These are phyloP conservation scores for Kuraishia piskuri DNA, from an alignment of 805 yeast genomes.

Conservation along the genomic window DNA sequence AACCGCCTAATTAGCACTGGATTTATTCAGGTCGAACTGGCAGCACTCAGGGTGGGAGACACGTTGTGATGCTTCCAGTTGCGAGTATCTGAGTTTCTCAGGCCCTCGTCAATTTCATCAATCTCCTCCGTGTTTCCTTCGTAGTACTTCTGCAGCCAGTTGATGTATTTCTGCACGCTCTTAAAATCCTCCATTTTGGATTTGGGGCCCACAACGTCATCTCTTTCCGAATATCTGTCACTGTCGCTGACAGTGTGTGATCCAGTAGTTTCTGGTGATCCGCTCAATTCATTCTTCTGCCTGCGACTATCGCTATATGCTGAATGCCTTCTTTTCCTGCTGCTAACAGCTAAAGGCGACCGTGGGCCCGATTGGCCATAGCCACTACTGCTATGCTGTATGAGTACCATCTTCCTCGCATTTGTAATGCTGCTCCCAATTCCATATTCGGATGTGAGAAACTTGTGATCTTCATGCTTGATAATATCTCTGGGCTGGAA, in stretches of 20 bases:
- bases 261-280: background rate
- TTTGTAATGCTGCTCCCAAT: background rate
- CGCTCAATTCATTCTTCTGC: background rate
- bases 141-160: conserved; percentile 13
- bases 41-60: background rate
- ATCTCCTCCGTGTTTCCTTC: background rate
- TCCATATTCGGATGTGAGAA: background rate
- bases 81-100: background rate
- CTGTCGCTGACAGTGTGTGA: background rate
- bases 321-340: background rate
- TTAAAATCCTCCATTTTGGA: conserved; percentile 9
- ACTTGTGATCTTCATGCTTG: conserved; percentile 13
- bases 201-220: conserved; percentile 2
- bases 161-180: conserved; percentile 14
- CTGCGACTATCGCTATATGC: background rate
- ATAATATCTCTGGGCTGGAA: conserved; percentile 17
- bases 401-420: background rate
- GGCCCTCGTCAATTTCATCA: background rate
- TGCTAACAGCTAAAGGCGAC: background rate
- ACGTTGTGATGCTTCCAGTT: background rate
- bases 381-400: background rate
- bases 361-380: background rate
- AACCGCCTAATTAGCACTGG: background rate
- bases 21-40: background rate
- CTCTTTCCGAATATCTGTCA: background rate